A percentile compares a stretch with the other conserved stretches of the same genome.
These are phyloP conservation scores for Endocarpon pusillum DNA, from an alignment of 495 filamentous ascomycete genomes.

Conservation along the genomic window DNA sequence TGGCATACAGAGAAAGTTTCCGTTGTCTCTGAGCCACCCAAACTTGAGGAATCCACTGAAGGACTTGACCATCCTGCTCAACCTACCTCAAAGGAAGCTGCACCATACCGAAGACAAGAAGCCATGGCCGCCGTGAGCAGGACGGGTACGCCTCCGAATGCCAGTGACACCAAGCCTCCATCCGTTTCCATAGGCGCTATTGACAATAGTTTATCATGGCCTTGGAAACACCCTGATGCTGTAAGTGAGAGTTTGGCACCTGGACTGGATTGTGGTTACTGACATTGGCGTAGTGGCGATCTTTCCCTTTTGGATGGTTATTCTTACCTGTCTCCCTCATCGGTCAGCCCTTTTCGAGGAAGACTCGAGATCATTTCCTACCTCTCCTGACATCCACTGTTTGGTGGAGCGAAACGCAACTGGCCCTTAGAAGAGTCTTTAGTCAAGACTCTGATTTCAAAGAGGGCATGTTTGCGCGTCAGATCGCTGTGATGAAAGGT, in stretches of 20 bases:
- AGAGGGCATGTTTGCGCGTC: slow-evolving; percentile 90
- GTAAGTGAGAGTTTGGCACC: slow-evolving; percentile 23
- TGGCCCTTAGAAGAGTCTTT: slow-evolving; percentile 67
- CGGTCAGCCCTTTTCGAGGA: slow-evolving; percentile 86
- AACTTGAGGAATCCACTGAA: slow-evolving; percentile 36
- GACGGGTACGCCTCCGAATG: slow-evolving; percentile 35
- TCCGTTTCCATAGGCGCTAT: slow-evolving; percentile 76
- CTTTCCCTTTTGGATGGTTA: slow-evolving; percentile 96
- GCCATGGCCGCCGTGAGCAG: slow-evolving; percentile 64
- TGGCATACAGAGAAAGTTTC: slow-evolving; percentile 65
- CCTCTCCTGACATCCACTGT: slow-evolving; percentile 79
- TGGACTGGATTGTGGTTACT: slow-evolving; percentile 5
- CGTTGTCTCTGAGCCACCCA: slow-evolving; percentile 68
- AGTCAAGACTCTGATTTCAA: slow-evolving; percentile 89
- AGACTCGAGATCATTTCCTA: slow-evolving; percentile 83
- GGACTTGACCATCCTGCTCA: slow-evolving; percentile 30
- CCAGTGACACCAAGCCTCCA: slow-evolving; percentile 31
- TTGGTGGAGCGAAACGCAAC: slow-evolving; percentile 94
- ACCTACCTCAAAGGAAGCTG: slow-evolving; percentile 30
- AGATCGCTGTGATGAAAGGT: slow-evolving; percentile 97
- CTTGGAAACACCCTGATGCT: slow-evolving; percentile 97
- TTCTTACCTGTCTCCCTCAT: slow-evolving; percentile 95
- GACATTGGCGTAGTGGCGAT: slow-evolving; percentile 41
- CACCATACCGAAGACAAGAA: slow-evolving; percentile 61
- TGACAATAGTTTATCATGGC: slow-evolving; percentile 95